phyloP scores from a whole-genome alignment of 768 basidiomycete species.

The Hypholoma sublateritium region DNA sequence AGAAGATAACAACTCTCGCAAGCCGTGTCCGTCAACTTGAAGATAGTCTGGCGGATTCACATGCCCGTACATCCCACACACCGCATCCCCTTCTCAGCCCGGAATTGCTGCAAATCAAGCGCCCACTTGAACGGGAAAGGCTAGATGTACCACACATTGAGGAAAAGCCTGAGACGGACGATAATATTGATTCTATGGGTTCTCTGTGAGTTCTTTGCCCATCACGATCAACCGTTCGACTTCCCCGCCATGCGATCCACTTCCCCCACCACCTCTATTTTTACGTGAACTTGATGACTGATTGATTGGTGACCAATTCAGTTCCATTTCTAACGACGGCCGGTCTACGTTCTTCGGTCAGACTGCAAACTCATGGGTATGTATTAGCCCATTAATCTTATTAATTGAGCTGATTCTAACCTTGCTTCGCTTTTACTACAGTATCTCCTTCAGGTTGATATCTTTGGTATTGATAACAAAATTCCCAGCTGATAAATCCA shows the following conservation, averaged over 20 bases:
- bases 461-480: background rate
- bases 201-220: slow-evolving; percentile 47
- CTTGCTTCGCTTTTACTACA: slow-evolving; percentile 17
- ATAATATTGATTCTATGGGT: slow-evolving; percentile 63
- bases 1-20: slow-evolving; percentile 61
- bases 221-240: background rate
- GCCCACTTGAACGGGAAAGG: slow-evolving; percentile 64
- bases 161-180: slow-evolving; percentile 48
- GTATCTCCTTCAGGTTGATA: slow-evolving; percentile 65
- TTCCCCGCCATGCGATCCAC: slow-evolving; percentile 1
- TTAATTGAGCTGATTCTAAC: background rate
- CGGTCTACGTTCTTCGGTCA: slow-evolving; percentile 65
- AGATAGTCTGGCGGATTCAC: slow-evolving; percentile 58
- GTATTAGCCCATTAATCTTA: slow-evolving; percentile 18
- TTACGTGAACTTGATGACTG: slow-evolving; percentile 11
- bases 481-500: background rate
- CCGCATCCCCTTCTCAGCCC: slow-evolving; percentile 60
- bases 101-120: slow-evolving; percentile 63
- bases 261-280: slow-evolving; percentile 1
- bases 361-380: slow-evolving; percentile 70
- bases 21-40: slow-evolving; percentile 68
- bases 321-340: slow-evolving; percentile 62
- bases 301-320: slow-evolving; percentile 21
- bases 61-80: slow-evolving; percentile 45
- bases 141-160: slow-evolving; percentile 36